Evolutionary conservation across 495 filamentous ascomycete species (phyloP).

Genomic region (Monascus purpureus): DNA sequence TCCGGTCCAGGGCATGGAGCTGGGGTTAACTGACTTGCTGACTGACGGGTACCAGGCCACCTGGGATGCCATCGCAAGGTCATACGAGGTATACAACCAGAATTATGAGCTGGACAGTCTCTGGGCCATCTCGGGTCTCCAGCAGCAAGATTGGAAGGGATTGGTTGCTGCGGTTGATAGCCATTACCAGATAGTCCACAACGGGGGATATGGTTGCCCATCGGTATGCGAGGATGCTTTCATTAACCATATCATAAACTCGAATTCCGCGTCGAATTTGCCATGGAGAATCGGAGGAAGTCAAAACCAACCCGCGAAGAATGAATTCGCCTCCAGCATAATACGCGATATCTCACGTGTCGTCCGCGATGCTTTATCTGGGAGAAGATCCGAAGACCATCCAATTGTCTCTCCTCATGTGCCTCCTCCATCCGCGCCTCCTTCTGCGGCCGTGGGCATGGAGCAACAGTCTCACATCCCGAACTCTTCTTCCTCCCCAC

Average conservation of each 20-base stretch:
- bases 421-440: neutral
- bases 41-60: conserved; percentile 26
- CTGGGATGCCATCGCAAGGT: conserved; percentile 22
- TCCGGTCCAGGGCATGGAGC: conserved; percentile 7
- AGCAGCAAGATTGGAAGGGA: conserved; percentile 30
- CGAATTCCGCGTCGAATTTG: conserved; percentile 14
- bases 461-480: neutral
- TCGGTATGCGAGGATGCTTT: conserved; percentile 20
- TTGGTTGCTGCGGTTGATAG: conserved; percentile 34
- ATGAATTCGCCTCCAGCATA: conserved; percentile 32
- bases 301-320: conserved; percentile 12
- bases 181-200: conserved; percentile 27
- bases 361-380: conserved; percentile 26
- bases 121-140: conserved; percentile 29
- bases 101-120: conserved; percentile 29
- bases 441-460: neutral
- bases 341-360: conserved; percentile 30
- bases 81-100: conserved; percentile 26
- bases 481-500: neutral
- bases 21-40: conserved; percentile 23
- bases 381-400: conserved; percentile 8
- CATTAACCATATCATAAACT: conserved; percentile 21
- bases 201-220: conserved; percentile 18
- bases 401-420: neutral
- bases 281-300: conserved; percentile 27